Conservation (phyloP, 1,284 basidiomycete genomes). For the Boletus semigastroideus region DNA sequence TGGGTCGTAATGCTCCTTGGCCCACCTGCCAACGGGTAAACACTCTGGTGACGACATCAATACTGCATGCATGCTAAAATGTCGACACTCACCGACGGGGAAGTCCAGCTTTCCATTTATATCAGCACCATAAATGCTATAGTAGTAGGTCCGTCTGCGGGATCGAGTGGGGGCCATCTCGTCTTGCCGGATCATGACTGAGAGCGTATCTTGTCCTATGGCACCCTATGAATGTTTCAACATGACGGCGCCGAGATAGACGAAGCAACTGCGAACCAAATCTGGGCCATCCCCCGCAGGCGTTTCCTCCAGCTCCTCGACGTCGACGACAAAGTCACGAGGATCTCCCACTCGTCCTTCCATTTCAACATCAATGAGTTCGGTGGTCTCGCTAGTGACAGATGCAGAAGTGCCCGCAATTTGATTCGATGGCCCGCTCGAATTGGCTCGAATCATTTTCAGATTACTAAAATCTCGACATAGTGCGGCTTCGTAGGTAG, state of each 20-base stretch:
- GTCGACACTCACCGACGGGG: slow-evolving; percentile 46
- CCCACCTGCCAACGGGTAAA: slow-evolving; percentile 57
- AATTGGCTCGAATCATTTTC: slow-evolving; percentile 28
- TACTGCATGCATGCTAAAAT: neutral
- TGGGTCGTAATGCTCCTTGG: slow-evolving; percentile 52
- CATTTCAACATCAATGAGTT: slow-evolving; percentile 12
- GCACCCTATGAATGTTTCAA: slow-evolving; percentile 43
- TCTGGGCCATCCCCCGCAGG: slow-evolving; percentile 19
- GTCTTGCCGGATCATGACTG: slow-evolving; percentile 67
- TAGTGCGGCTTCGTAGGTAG: slow-evolving; percentile 45
- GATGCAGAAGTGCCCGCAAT: slow-evolving; percentile 1
- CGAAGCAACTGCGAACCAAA: slow-evolving; percentile 32
- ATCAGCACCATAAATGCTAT: slow-evolving; percentile 41
- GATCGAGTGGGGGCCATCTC: slow-evolving; percentile 58
- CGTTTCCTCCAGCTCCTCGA: slow-evolving; percentile 26
- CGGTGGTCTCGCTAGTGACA: slow-evolving; percentile 9
- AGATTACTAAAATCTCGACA: slow-evolving; percentile 46
- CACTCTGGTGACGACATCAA: slow-evolving; percentile 44
- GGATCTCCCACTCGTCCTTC: slow-evolving; percentile 22
- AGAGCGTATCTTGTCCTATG: slow-evolving; percentile 65
- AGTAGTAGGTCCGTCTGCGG: slow-evolving; percentile 53
- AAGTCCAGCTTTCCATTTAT: slow-evolving; percentile 48
- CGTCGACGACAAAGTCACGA: slow-evolving; percentile 21
- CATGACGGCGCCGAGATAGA: neutral
- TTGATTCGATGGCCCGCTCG: slow-evolving; percentile 20